Conservation (phyloP, 2,329 filamentous ascomycete genomes). For the Dactylellina leptospora region DNA sequence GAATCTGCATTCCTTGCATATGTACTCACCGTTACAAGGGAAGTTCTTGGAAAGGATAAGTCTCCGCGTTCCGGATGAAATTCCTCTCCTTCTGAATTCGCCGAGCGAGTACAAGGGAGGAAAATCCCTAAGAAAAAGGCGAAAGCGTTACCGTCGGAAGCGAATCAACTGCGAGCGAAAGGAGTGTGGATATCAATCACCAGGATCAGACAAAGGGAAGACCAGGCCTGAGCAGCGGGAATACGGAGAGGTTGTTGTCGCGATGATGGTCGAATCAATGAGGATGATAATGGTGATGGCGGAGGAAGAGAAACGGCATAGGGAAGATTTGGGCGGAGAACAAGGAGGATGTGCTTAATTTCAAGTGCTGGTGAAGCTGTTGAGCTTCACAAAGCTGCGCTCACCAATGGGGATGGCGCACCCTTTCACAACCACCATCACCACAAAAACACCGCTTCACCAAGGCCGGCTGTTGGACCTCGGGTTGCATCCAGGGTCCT, state of each 20-base stretch:
- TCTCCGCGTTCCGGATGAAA: conserved; percentile 26
- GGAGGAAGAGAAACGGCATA: background rate
- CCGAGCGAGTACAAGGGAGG: conserved; percentile 19
- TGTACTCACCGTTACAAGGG: conserved; percentile 20
- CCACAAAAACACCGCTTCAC: conserved; percentile 33
- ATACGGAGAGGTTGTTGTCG: background rate
- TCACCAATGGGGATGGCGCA: conserved; percentile 41
- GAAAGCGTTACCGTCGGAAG: too few relatives aligned
- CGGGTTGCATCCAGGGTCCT: background rate
- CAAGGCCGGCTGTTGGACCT: conserved; percentile 15
- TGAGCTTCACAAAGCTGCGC: conserved; percentile 34
- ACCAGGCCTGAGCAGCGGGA: conserved; percentile 3
- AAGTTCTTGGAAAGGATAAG: conserved; percentile 18
- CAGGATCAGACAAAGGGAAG: conserved; percentile 16
- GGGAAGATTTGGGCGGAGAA: background rate
- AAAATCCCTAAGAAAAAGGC: conserved; percentile 11
- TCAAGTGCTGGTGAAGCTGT: conserved; percentile 29
- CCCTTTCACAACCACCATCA: conserved; percentile 21
- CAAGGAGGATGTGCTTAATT: background rate
- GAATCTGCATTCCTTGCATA: conserved; percentile 20
- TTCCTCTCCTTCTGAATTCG: conserved; percentile 19
- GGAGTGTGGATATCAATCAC: conserved; percentile 50
- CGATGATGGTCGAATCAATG: background rate
- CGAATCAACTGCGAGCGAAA: too few relatives aligned
- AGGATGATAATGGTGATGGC: conserved; percentile 7